Base-by-base conservation (phyloP, 2,329 filamentous ascomycete species). In the Aspergillus texensis region DNA sequence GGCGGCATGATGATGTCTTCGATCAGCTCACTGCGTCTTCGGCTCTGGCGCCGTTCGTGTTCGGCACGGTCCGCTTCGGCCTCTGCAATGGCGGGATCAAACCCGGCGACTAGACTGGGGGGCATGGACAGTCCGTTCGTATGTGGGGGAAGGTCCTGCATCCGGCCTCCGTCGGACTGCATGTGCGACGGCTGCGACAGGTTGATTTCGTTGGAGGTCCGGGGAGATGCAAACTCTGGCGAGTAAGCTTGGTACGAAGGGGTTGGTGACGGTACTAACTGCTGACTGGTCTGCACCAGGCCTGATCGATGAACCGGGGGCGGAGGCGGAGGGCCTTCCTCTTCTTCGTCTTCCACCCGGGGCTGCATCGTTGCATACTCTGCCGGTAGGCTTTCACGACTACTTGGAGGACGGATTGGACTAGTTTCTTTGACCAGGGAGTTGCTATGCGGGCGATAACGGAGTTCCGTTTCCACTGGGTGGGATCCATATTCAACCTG, bases 281-380 rank as follows among this genome's bases (percentile, higher is more conserved):
- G 65, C 58, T 69, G 69, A 65, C 62, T 72, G 41, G 69, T 63
- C 30, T 75, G 72, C 32, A 68, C 69, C 65, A 74, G 67, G 36
- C 70, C 71, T 41, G 76, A 75, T 57, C 76, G 72, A 64, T 79
- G 77, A 14, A 74, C 71, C 1, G 76, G 77, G 1, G 76, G 76
- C 12, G 77, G 75, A 41, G 77, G 77, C 21, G 76, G 75, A n/a
- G 69, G 71, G 6, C 68, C 73, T 45, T 78, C 77, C 11, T 79
- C 77, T 11, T 77, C 73, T 64, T 78, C 81, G 70, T 83, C 81
- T 65, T 82, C 81, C 54, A 83, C 81, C 0, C 79, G 79, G 10
- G 81, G 79, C 62, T 83, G 81, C 81, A 83, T 82, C 8, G 78
- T 76, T 12, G 77, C 77, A 65, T 81, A 78, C 61, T 78, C 72